Evolutionary conservation across 345 rosid species (phyloP).

Genomic region (Citrus trifoliata): DNA sequence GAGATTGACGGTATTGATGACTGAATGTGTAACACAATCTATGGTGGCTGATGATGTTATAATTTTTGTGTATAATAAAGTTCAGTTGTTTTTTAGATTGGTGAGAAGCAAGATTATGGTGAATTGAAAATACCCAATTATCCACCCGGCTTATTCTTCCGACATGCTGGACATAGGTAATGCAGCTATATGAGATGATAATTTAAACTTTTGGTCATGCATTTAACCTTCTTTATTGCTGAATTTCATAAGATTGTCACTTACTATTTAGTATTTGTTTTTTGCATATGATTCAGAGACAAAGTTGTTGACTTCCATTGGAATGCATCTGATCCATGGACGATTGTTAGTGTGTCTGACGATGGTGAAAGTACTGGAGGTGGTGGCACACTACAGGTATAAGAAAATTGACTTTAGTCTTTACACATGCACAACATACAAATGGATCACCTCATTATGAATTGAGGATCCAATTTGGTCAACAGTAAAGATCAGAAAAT

Average conservation of each 20-base stretch:
- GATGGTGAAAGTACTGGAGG: slow-evolving; percentile 60
- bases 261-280: neutral
- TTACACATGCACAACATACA: neutral
- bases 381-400: slow-evolving; percentile 70
- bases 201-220: neutral
- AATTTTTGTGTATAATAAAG: neutral
- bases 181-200: neutral
- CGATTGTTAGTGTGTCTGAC: slow-evolving; percentile 64
- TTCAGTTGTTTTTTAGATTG: slow-evolving; percentile 35
- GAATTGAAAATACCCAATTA: slow-evolving; percentile 35
- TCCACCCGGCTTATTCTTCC: slow-evolving; percentile 64
- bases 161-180: slow-evolving; percentile 71
- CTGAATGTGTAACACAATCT: neutral
- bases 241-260: neutral
- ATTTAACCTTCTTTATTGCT: neutral
- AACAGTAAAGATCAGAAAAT: neutral
- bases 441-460: neutral
- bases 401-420: neutral
- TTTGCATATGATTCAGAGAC: slow-evolving; percentile 36
- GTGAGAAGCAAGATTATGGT: slow-evolving; percentile 33
- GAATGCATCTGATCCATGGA: slow-evolving; percentile 69
- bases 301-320: slow-evolving; percentile 69
- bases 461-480: neutral
- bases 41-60: neutral
- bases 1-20: neutral